Evolutionary conservation across 768 basidiomycete species (phyloP), one percentile per base, ranked within the genome.

Genomic region (Candolleomyces aberdarensis): DNA sequence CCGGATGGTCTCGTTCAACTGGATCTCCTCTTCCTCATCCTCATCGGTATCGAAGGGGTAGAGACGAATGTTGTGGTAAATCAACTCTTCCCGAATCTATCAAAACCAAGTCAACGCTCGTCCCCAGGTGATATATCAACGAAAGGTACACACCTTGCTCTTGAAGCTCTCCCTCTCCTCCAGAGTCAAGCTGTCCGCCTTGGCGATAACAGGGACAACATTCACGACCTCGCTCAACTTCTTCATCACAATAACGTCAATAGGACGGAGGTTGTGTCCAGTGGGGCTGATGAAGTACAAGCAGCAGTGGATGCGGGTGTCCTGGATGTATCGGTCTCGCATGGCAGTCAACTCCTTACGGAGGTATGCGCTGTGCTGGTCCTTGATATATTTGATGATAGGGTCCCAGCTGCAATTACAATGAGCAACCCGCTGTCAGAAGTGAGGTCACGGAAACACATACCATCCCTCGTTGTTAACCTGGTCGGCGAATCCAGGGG

Each of bases 381-480:
- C 96, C 80, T 96, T 94, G 82, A 98, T 98, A 75, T 99, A 97
- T 76, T 97, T 98, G 73, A 98, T 84, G 69, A 99, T 98, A 47
- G 96, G 92, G 70, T 99, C 96, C 96, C 96, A 99, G 82, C 93
- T 96, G 62, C 56, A 60, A 41, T 52, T 43, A 36, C 49, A 22
- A 10, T 22, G 8, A 22, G 3, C 8, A n/a, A 32, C n/a, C 29
- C 22, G 8, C 47, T 5, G 39, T 36, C 57, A 48, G 46, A 47
- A 2, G 51, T 36, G 10, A n/a, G 54, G 51, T 60, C 41, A 62
- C 57, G 39, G 41, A 44, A 41, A 41, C 31, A 75, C 87, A 52
- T 68, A 95, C 93, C 97, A 98, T 74, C 91, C 91, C 75, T 99
- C 96, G 75, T 99, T 99, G 85, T 99, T 96, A 73, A 99, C 86